Evolutionary conservation across 495 filamentous ascomycete species (phyloP).

Genomic region (Jackrogersella multiformis): DNA sequence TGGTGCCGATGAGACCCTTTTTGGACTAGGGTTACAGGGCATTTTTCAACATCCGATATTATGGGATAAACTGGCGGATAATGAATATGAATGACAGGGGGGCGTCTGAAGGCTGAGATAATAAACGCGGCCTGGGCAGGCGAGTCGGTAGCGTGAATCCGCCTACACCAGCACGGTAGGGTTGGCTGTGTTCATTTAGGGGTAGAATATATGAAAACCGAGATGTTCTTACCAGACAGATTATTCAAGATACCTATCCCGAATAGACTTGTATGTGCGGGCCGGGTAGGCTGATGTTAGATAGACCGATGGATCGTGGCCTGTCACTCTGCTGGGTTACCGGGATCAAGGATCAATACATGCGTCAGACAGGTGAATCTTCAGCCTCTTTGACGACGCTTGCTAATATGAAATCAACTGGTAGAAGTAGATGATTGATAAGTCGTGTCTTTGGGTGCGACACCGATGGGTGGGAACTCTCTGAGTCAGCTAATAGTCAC

Average conservation of each 20-base stretch:
- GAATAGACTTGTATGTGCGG: not conserved
- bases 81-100: constrained; percentile 22
- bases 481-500: constrained; percentile 31
- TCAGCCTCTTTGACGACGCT: constrained; percentile 37
- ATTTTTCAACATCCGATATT: constrained; percentile 27
- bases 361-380: constrained; percentile 30
- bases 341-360: constrained; percentile 38
- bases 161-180: not conserved
- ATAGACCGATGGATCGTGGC: constrained; percentile 15
- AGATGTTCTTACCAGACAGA: constrained; percentile 23
- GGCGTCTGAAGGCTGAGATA: constrained; percentile 17
- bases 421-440: constrained; percentile 20
- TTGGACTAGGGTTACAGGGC: constrained; percentile 15
- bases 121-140: not conserved
- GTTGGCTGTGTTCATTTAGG: not conserved
- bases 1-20: constrained; percentile 5
- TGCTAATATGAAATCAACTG: constrained; percentile 18
- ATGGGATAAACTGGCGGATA: constrained; percentile 33
- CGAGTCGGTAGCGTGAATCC: constrained; percentile 1
- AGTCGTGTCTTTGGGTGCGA: constrained; percentile 17
- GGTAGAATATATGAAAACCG: constrained; percentile 2
- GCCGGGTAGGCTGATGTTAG: not conserved
- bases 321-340: constrained; percentile 26
- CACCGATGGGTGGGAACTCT: constrained; percentile 1
- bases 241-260: not conserved